phyloP scores from a whole-genome alignment of 441 rosid species.

The Gossypium gossypioides region DNA sequence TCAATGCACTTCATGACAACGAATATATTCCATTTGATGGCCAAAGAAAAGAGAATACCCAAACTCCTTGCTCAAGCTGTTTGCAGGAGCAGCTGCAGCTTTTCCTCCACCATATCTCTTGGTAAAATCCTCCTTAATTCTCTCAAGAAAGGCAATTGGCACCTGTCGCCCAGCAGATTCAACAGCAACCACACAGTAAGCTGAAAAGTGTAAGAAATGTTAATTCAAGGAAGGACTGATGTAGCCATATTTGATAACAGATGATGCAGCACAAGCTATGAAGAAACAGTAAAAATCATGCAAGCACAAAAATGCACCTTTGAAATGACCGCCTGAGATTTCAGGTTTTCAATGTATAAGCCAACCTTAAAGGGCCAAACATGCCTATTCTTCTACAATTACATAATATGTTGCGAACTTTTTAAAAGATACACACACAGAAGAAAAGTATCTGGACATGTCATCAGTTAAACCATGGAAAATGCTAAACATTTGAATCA shows the following conservation, averaged over 20 bases:
- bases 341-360: too few species aligned
- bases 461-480: neutral
- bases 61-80: slow-evolving; percentile 70
- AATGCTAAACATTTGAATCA: neutral
- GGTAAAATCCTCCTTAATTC: slow-evolving; percentile 74
- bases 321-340: too few species aligned
- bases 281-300: neutral
- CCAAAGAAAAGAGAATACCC: slow-evolving; percentile 37
- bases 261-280: neutral
- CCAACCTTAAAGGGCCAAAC: too few species aligned
- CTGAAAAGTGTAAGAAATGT: slow-evolving; percentile 33
- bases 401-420: too few species aligned
- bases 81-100: slow-evolving; percentile 64
- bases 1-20: neutral
- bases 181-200: slow-evolving; percentile 85
- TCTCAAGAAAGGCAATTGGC: slow-evolving; percentile 82
- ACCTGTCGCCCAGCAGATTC: slow-evolving; percentile 79
- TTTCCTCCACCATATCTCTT: slow-evolving; percentile 81
- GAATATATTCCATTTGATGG: neutral
- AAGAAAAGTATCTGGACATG: too few species aligned
- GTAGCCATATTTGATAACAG: neutral
- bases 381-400: too few species aligned
- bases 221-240: slow-evolving; percentile 7
- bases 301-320: neutral
- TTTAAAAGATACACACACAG: too few species aligned